Percentiles rank a stretch among this genome's conserved stretches.
phyloP scores from a whole-genome alignment of 768 basidiomycete genomes.

The Tricholoma matsutake region DNA sequence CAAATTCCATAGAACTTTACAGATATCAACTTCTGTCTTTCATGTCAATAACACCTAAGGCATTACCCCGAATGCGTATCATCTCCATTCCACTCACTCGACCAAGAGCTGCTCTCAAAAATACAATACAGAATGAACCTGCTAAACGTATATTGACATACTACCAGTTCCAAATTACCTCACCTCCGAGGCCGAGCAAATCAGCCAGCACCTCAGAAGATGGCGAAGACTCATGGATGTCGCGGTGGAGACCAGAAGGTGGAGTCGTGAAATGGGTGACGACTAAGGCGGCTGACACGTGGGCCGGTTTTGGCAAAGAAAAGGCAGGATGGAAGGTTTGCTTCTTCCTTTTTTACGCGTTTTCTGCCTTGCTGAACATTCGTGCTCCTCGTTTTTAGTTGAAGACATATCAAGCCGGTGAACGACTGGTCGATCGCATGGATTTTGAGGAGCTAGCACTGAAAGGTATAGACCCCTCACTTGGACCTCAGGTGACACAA shows the following conservation, averaged over 20 bases:
- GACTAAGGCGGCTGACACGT: slow-evolving; percentile 51
- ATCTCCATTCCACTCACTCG: slow-evolving; percentile 46
- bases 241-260: slow-evolving; percentile 35
- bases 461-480: slow-evolving; percentile 66
- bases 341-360: slow-evolving; percentile 9
- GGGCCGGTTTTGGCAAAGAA: slow-evolving; percentile 69
- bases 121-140: slow-evolving; percentile 16
- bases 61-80: slow-evolving; percentile 39
- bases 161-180: slow-evolving; percentile 42
- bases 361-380: neutral
- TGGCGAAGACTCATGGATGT: slow-evolving; percentile 25
- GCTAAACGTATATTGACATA: slow-evolving; percentile 32
- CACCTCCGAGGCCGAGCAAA: slow-evolving; percentile 11
- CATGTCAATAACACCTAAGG: slow-evolving; percentile 21
- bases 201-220: neutral
- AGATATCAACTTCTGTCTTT: neutral
- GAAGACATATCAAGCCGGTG: slow-evolving; percentile 59
- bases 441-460: slow-evolving; percentile 82
- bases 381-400: slow-evolving; percentile 35
- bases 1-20: neutral
- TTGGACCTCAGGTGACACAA: slow-evolving; percentile 50
- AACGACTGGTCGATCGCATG: slow-evolving; percentile 64
- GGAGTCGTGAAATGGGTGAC: slow-evolving; percentile 49
- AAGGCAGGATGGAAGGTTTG: slow-evolving; percentile 73
- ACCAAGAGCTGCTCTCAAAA: slow-evolving; percentile 17